Evolutionary conservation across 2,329 filamentous ascomycete genomes (phyloP), one percentile per base, ranked within the genome.

Genomic region (Pseudocercospora eumusae): DNA sequence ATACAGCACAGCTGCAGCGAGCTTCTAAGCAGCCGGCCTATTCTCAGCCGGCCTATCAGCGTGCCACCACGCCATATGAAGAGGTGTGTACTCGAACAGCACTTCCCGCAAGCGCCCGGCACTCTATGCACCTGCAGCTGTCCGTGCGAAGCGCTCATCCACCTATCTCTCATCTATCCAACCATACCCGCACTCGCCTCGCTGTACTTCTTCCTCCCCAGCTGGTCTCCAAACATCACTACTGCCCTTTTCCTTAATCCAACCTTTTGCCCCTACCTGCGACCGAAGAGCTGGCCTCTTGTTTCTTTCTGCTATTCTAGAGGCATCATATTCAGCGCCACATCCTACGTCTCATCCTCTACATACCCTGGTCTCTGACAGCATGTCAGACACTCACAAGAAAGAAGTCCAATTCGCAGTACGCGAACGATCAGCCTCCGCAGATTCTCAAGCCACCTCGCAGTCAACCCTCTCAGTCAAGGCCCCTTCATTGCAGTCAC

Each of bases 361-460:
- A n/a, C 57, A 15, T 25, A 42, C 33, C 50, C 55, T 28, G 25
- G 27, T 49, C 23, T 70, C 71, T 73, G 72, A 75, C 72, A 76
- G 71, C 70, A 82, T 80, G 75, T 77, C 80, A 68, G 75, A 78
- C 72, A 78, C 76, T 75, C 73, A 79, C 71, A 79, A 78, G 68
- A 78, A 77, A 71, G 72, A 71, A 70, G 73, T 79, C 63, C 77
- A 74, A 59, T 72, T 79, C 67, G 73, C 75, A 68, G 75, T 75
- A 70, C 75, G 76, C 62, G 66, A 72, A 53, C 69, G 73, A 50
- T 71, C 75, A 64, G 67, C 76, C 70, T 68, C 74, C 66, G 75
- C 47, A 49, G 61, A 63, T 55, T 60, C 61, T 54, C 61, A 63
- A 60, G 36, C 61, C 15, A 50, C 54, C 68, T 57, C 71, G 68